Evolutionary conservation across 2,329 filamentous ascomycete genomes (phyloP), one percentile per base, ranked within the genome.

Genomic region (Trichoderma koningiopsis): DNA sequence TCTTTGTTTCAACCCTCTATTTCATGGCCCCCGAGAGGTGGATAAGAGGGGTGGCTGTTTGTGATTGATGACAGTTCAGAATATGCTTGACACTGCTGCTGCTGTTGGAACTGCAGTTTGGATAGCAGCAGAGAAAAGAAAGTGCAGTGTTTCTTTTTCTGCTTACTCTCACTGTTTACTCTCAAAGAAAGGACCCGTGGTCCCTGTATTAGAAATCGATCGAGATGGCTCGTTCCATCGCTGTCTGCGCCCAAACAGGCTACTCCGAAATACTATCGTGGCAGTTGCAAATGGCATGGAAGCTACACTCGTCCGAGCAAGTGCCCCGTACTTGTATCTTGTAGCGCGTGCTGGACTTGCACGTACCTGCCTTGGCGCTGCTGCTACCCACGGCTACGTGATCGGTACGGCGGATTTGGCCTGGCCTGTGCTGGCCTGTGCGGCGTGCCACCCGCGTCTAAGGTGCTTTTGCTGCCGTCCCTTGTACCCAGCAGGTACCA

Each of bases 381-480:
- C 27, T 47, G 27, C 40, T 61, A 49, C 59, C 59, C 40, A 49
- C 59, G 59, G 24, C 58, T 22, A 64, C 61, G 61, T 55, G 61
- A 55, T 31, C 47, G 37, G 53, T 57, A 57, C 62, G 62, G 53
- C 49, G 27, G 29, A 57, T 33, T 66, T 57, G 62, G 52, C 33
- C 35, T 35, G 62, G 62, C 37, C 62, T 57, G 62, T 35, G 62
- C 53, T 49, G 62, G 62, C 53, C 62, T 57, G 62, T 66, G 62
- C 62, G 61, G 22, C 35, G 61, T 31, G 62, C 37, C 53, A 47
- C 52, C 53, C 52, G 47, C 29, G 27, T 13, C 31, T 52, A 62
- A 16, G 24, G 24, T 27, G 16, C 27, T 53, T 35, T 24, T n/a
- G 60, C 60, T 47, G 35, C 57, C 57, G 19, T n/a, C 47, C 60